Conservation (phyloP, 78 protist species). For the Dictyostelium purpureum region DNA sequence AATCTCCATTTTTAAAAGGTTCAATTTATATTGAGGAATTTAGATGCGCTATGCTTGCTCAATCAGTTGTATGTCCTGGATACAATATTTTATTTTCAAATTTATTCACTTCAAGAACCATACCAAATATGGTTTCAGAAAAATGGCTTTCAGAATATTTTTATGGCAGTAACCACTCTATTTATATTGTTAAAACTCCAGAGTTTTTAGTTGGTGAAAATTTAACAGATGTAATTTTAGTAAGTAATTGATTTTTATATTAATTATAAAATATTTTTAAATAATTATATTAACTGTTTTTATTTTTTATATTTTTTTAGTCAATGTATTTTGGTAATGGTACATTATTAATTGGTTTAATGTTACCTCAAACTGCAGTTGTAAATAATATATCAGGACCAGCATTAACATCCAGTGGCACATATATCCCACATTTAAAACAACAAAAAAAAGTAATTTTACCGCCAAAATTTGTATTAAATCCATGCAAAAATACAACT, state of each 20-base stretch:
- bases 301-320: too few species aligned
- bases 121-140: constrained; percentile 36
- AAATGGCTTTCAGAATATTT: constrained; percentile 75
- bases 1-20: constrained; percentile 69
- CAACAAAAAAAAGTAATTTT: background rate
- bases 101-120: constrained; percentile 60
- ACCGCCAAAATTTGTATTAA: constrained; percentile 21
- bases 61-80: constrained; percentile 68
- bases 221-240: constrained; percentile 54
- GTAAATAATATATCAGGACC: background rate
- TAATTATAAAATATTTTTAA: too few species aligned
- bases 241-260: background rate
- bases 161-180: constrained; percentile 67
- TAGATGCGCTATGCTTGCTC: constrained; percentile 62
- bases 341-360: constrained; percentile 53
- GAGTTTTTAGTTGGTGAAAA: constrained; percentile 63
- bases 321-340: constrained; percentile 79
- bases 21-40: constrained; percentile 62
- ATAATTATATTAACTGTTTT: too few species aligned
- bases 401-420: background rate
- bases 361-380: background rate
- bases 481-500: constrained; percentile 34
- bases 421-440: background rate
- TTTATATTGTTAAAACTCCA: constrained; percentile 23
- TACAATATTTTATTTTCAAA: constrained; percentile 67